Percentiles rank a stretch among this genome's conserved stretches.
Conservation (phyloP, 306 rosid genomes). For the Cicer arietinum region DNA sequence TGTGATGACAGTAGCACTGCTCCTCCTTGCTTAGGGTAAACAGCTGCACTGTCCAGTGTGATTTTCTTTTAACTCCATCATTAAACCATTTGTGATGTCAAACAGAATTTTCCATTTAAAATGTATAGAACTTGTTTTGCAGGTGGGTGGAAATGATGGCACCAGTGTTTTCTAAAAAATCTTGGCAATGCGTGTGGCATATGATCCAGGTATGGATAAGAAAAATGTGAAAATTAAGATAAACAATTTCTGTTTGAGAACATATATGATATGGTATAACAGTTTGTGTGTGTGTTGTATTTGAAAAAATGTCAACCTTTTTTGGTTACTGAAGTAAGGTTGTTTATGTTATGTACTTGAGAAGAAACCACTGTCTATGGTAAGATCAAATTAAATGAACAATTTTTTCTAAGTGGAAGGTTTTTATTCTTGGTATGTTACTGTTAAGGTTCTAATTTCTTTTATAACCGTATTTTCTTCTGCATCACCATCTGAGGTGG, state of each 20-base stretch:
- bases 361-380: neutral
- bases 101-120: constrained; percentile 36
- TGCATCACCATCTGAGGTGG: too few species aligned
- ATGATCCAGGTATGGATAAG: constrained; percentile 77
- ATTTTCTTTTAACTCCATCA: constrained; percentile 22
- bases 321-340: neutral
- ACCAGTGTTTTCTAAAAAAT: constrained; percentile 80
- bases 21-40: constrained; percentile 93
- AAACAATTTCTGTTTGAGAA: constrained; percentile 25
- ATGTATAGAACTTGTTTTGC: constrained; percentile 42
- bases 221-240: constrained; percentile 33
- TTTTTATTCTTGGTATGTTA: too few species aligned
- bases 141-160: constrained; percentile 99
- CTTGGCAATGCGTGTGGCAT: constrained; percentile 93
- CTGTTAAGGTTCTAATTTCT: too few species aligned
- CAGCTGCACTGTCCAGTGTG: constrained; percentile 12
- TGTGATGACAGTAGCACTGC: constrained; percentile 70
- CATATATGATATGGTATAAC: constrained; percentile 7
- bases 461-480: too few species aligned
- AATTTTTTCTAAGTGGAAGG: too few species aligned
- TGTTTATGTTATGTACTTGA: constrained; percentile 11
- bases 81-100: constrained; percentile 13
- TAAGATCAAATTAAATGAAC: too few species aligned
- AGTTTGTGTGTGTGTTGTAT: neutral
- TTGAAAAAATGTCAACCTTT: neutral